Evolutionary conservation across 345 rosid species (phyloP).

Genomic region (Eucalyptus dawsonii): DNA sequence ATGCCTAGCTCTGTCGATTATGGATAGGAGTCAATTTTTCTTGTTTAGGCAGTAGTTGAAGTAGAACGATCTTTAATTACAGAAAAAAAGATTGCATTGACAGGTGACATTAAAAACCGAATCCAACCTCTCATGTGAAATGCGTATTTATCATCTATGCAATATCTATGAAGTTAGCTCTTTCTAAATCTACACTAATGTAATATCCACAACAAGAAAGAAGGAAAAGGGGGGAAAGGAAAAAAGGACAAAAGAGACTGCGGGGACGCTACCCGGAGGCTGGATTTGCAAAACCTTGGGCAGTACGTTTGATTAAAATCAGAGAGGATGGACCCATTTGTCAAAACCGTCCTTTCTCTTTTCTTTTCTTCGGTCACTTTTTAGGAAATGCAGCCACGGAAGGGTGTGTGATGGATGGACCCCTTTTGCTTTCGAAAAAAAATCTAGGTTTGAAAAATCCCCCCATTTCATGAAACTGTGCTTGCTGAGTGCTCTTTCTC

Average conservation of each 20-base stretch:
- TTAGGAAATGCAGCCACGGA: not conserved
- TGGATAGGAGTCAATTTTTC: not conserved
- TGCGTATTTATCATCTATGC: not conserved
- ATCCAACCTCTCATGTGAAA: not conserved
- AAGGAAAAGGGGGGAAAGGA: not conserved
- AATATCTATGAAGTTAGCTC: not conserved
- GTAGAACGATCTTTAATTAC: not conserved
- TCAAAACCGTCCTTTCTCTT: not conserved
- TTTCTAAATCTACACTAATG: not conserved
- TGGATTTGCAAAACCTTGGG: not conserved
- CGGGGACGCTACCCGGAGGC: not conserved
- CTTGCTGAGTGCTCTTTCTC: not conserved
- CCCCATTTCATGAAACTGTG: not conserved
- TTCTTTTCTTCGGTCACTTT: not conserved
- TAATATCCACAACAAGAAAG: not conserved
- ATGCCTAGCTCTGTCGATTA: not conserved
- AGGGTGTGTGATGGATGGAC: not conserved
- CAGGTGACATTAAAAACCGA: not conserved
- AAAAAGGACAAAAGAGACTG: not conserved
- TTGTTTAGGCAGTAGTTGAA: not conserved
- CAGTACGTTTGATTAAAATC: not conserved
- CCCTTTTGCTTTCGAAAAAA: not conserved
- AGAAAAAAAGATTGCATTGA: not conserved
- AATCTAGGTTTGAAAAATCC: not conserved
- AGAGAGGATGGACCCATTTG: not conserved